Conservation (phyloP, 2,329 filamentous ascomycete genomes). For the Stagonosporopsis rhizophila region DNA sequence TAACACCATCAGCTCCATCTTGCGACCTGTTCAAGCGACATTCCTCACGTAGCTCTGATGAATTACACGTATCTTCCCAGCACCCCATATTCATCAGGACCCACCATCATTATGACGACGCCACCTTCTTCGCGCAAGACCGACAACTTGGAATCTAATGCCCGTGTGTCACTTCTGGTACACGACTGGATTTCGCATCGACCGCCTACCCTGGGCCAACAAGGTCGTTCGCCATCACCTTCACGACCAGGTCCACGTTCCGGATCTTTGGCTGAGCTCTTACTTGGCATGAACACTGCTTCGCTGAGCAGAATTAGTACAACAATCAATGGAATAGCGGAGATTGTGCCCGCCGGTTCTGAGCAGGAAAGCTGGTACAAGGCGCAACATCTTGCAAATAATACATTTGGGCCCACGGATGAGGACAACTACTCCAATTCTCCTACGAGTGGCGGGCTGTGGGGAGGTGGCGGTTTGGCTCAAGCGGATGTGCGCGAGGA, state of each 20-base stretch:
- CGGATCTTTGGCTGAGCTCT: slow-evolving; percentile 79
- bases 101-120: slow-evolving; percentile 88
- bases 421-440: slow-evolving; percentile 40
- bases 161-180: slow-evolving; percentile 89
- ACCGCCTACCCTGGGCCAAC: slow-evolving; percentile 71
- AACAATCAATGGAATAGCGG: slow-evolving; percentile 89
- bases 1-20: slow-evolving; percentile 76
- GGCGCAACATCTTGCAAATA: slow-evolving; percentile 85
- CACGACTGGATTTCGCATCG: slow-evolving; percentile 98
- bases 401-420: slow-evolving; percentile 71
- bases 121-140: slow-evolving; percentile 81
- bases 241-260: slow-evolving; percentile 58
- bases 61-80: slow-evolving; percentile 96
- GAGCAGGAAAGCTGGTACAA: slow-evolving; percentile 87
- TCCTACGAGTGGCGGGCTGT: slow-evolving; percentile 48
- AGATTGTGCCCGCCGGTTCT: slow-evolving; percentile 73
- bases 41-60: slow-evolving; percentile 95
- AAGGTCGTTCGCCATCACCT: slow-evolving; percentile 66
- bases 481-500: slow-evolving; percentile 50
- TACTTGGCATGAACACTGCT: slow-evolving; percentile 90
- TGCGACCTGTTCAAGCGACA: slow-evolving; percentile 82
- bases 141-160: slow-evolving; percentile 81
- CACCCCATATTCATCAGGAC: slow-evolving; percentile 67
- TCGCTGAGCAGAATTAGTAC: slow-evolving; percentile 88
- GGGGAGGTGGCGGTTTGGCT: slow-evolving; percentile 60